Percentiles rank a stretch among this genome's conserved stretches.
phyloP scores from a whole-genome alignment of 2,329 filamentous ascomycete species.

The Ophiostoma sp. region DNA sequence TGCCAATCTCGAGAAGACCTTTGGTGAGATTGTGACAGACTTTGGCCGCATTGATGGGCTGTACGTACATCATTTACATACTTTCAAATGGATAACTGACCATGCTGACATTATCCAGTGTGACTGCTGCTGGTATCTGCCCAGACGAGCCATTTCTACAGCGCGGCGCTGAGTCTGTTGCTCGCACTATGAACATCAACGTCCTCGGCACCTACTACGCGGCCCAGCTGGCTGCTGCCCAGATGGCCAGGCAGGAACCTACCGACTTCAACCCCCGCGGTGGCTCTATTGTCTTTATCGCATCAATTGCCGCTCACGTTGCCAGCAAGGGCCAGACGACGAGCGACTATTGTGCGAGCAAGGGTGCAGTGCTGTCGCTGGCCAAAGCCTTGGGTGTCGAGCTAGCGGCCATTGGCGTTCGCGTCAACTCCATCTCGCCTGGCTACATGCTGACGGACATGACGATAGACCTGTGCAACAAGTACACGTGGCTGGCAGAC shows the following conservation, averaged over 20 bases:
- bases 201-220: constrained; percentile 44
- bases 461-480: constrained; percentile 18
- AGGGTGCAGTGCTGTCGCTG: background rate
- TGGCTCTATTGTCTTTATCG: constrained; percentile 54
- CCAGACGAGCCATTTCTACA: constrained; percentile 20
- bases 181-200: constrained; percentile 45
- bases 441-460: constrained; percentile 36
- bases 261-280: background rate
- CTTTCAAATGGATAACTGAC: background rate
- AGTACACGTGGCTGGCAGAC: constrained; percentile 8
- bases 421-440: constrained; percentile 64
- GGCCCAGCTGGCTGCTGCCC: constrained; percentile 46
- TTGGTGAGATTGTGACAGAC: background rate
- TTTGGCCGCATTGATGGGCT: background rate
- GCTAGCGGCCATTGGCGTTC: constrained; percentile 59
- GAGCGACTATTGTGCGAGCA: background rate
- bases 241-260: background rate
- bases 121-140: background rate
- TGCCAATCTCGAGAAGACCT: background rate
- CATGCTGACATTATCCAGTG: background rate
- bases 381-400: constrained; percentile 36
- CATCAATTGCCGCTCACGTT: constrained; percentile 31
- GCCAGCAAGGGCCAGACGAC: background rate
- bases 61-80: background rate
- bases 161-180: background rate